Percentiles rank a stretch among this genome's conserved stretches.
These are phyloP conservation scores for Chytriomyces sp. DNA, from an alignment of 192 early-diverging fungal species.

Conservation along the genomic window DNA sequence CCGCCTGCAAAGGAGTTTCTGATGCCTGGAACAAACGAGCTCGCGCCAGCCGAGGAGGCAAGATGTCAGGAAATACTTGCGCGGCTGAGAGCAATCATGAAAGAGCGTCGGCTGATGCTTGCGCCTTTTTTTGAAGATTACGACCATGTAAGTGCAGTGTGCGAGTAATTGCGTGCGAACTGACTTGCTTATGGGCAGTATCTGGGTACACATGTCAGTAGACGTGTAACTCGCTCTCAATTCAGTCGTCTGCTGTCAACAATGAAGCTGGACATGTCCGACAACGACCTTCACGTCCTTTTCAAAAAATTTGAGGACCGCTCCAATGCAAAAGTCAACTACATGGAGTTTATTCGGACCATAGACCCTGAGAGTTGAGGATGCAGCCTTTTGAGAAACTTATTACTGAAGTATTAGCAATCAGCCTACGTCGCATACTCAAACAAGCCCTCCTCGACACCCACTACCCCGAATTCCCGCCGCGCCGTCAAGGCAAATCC, in stretches of 20 bases:
- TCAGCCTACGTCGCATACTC: not conserved
- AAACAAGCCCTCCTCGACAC: not conserved
- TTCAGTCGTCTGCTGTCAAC: slow-evolving; percentile 54
- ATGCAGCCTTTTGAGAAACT: not conserved
- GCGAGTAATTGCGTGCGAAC: not conserved
- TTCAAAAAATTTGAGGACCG: slow-evolving; percentile 56
- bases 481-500: not conserved
- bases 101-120: slow-evolving; percentile 46
- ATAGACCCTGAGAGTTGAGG: slow-evolving; percentile 53
- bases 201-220: slow-evolving; percentile 24
- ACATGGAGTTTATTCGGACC: slow-evolving; percentile 52
- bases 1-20: slow-evolving; percentile 50
- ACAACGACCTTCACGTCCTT: slow-evolving; percentile 53
- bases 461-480: slow-evolving; percentile 1
- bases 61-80: slow-evolving; percentile 44
- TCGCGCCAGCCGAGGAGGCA: slow-evolving; percentile 45
- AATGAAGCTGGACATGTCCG: slow-evolving; percentile 50
- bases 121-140: slow-evolving; percentile 58
- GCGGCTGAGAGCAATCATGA: slow-evolving; percentile 39
- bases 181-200: not conserved
- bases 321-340: slow-evolving; percentile 49
- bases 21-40: slow-evolving; percentile 44
- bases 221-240: slow-evolving; percentile 56
- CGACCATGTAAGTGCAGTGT: slow-evolving; percentile 40
- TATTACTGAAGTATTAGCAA: not conserved